phyloP scores from a whole-genome alignment of 305 asterid genomes.

The Ilex paraguariensis region DNA sequence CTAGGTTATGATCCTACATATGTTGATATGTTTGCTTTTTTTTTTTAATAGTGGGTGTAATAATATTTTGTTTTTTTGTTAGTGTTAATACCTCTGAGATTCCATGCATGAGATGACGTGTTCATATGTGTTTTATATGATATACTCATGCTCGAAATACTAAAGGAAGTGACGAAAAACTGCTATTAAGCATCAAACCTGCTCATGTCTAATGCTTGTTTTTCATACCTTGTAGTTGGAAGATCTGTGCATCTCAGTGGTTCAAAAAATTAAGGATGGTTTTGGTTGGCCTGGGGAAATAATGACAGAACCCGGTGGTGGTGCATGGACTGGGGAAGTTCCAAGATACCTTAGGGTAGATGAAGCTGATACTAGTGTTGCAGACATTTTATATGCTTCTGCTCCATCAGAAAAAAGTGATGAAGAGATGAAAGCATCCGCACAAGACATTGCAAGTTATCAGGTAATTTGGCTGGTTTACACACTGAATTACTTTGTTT shows the following conservation, averaged over 20 bases:
- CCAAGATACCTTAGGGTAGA: constrained; percentile 44
- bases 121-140: no score
- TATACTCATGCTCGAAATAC: no score
- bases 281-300: constrained; percentile 76
- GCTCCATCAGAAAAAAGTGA: constrained; percentile 30
- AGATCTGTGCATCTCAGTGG: constrained; percentile 42
- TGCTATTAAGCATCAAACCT: neutral
- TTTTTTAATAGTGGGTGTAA: no score
- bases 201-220: constrained; percentile 12
- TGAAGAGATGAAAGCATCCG: constrained; percentile 47
- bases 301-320: constrained; percentile 25
- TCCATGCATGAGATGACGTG: no score
- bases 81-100: no score
- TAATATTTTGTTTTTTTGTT: no score
- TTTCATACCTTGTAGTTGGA: constrained; percentile 40
- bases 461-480: constrained; percentile 39
- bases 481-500: neutral
- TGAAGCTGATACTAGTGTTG: constrained; percentile 22
- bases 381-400: constrained; percentile 30
- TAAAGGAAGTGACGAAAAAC: no score
- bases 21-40: no score
- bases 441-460: constrained; percentile 77
- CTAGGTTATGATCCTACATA: no score
- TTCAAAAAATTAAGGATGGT: constrained; percentile 53
- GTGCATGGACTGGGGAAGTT: constrained; percentile 63